Evolutionary conservation across 2,329 filamentous ascomycete genomes (phyloP).

Genomic region (Aureobasidium sp.): DNA sequence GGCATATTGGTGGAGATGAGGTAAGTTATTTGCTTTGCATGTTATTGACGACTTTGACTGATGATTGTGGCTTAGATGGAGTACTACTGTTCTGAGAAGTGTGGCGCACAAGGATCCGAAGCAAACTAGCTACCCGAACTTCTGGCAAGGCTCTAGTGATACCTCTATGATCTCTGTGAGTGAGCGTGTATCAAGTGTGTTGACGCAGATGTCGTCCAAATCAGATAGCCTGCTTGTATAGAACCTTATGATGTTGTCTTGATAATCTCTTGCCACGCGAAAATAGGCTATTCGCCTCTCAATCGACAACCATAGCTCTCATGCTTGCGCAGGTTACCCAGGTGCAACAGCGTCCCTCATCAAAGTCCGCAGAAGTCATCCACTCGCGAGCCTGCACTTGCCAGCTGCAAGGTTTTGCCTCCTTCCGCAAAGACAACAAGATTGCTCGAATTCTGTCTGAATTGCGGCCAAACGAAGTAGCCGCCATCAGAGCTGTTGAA

Average conservation of each 20-base stretch:
- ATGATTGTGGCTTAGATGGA: background rate
- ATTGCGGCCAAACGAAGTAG: conserved; percentile 4
- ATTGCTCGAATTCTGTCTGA: background rate
- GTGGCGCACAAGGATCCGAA: background rate
- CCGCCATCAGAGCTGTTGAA: conserved; percentile 5
- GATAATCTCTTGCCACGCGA: no score
- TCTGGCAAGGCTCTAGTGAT: no score
- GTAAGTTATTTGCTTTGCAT: background rate
- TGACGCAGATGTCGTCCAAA: no score
- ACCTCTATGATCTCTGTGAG: no score
- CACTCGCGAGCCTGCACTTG: background rate
- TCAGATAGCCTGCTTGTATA: no score
- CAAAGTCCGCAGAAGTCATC: background rate
- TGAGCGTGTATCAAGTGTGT: no score
- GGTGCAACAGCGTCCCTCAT: background rate
- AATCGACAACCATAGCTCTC: no score
- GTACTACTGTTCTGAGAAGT: background rate
- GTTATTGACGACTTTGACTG: background rate
- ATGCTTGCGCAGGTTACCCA: no score
- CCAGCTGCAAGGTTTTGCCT: background rate
- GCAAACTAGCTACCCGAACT: background rate
- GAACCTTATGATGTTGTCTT: no score
- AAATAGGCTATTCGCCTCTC: no score
- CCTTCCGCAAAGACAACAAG: conserved; percentile 1
- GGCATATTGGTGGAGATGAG: conserved; percentile 6